These are phyloP conservation scores for Kodamaea sp. DNA, from an alignment of 1,139 yeast genomes.

Conservation along the genomic window DNA sequence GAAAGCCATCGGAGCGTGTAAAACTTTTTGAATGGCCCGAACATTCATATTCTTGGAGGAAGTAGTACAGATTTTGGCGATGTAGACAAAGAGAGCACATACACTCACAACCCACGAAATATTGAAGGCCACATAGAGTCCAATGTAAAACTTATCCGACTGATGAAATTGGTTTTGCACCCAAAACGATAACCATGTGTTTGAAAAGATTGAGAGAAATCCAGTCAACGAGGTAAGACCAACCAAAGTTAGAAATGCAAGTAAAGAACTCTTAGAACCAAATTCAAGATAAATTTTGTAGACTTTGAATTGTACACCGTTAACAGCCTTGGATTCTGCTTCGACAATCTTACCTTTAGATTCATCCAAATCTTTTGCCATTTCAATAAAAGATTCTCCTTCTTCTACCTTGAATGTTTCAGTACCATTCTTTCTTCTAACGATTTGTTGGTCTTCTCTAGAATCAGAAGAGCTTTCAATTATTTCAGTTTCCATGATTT, in stretches of 20 bases:
- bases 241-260: slow-evolving; percentile 16
- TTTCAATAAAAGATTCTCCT: slow-evolving; percentile 16
- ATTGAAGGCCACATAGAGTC: slow-evolving; percentile 62
- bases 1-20: slow-evolving; percentile 57
- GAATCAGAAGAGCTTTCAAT: slow-evolving; percentile 28
- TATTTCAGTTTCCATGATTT: slow-evolving; percentile 14
- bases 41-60: slow-evolving; percentile 41
- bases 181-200: slow-evolving; percentile 90
- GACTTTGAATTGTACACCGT: slow-evolving; percentile 15
- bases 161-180: slow-evolving; percentile 52
- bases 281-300: slow-evolving; percentile 12
- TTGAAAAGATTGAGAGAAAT: slow-evolving; percentile 63
- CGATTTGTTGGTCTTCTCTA: slow-evolving; percentile 8
- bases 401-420: slow-evolving; percentile 22
- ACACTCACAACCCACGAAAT: slow-evolving; percentile 37
- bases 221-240: slow-evolving; percentile 41
- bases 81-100: slow-evolving; percentile 41
- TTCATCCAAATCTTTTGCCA: slow-evolving; percentile 17
- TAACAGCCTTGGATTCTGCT: slow-evolving; percentile 21
- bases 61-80: slow-evolving; percentile 52
- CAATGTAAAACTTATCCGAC: slow-evolving; percentile 64
- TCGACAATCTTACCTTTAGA: slow-evolving; percentile 33
- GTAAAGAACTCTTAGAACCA: slow-evolving; percentile 3
- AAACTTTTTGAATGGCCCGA: slow-evolving; percentile 37
- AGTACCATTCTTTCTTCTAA: slow-evolving; percentile 1